phyloP scores from a whole-genome alignment of 805 yeast genomes.

The Kluyveromyces starmeri region DNA sequence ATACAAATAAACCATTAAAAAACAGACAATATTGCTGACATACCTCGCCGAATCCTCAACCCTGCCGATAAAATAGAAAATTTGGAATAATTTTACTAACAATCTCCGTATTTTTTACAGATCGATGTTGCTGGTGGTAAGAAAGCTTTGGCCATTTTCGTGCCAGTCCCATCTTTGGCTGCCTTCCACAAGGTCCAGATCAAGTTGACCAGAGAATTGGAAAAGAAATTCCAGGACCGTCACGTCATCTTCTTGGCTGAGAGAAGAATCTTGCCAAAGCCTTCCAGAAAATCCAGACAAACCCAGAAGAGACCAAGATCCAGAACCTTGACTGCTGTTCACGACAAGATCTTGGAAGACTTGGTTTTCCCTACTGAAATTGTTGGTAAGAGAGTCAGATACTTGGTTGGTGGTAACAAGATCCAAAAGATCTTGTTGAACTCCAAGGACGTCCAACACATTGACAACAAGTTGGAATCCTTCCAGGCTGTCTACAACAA shows the following conservation, averaged over 20 bases:
- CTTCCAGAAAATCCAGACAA: slow-evolving; percentile 91
- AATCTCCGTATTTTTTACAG: slow-evolving; percentile 26
- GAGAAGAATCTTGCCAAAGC: slow-evolving; percentile 99
- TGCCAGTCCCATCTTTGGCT: slow-evolving; percentile 89
- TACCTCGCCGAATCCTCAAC: too few relatives aligned
- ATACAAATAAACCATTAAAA: too few relatives aligned
- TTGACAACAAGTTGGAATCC: slow-evolving; percentile 98
- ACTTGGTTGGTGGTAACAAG: slow-evolving; percentile 97
- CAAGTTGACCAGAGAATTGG: slow-evolving; percentile 97
- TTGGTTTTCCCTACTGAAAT: slow-evolving; percentile 99
- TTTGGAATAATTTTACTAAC: slow-evolving; percentile 16
- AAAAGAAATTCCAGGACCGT: slow-evolving; percentile 99
- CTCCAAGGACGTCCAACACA: slow-evolving; percentile 93
- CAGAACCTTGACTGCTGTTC: slow-evolving; percentile 97
- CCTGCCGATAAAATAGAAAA: too few relatives aligned
- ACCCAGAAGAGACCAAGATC: slow-evolving; percentile 99
- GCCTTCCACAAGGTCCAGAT: slow-evolving; percentile 96
- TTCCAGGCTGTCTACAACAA: slow-evolving; percentile 98
- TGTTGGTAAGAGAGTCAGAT: slow-evolving; percentile 98
- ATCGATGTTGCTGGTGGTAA: slow-evolving; percentile 96
- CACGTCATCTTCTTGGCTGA: slow-evolving; percentile 99
- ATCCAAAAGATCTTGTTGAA: slow-evolving; percentile 95
- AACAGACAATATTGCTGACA: too few relatives aligned
- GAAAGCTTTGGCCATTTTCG: slow-evolving; percentile 96
- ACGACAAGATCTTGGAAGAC: slow-evolving; percentile 97